These are phyloP conservation scores for Polychytrium aggregatum DNA, from an alignment of 192 early-diverging fungal species.

Conservation along the genomic window DNA sequence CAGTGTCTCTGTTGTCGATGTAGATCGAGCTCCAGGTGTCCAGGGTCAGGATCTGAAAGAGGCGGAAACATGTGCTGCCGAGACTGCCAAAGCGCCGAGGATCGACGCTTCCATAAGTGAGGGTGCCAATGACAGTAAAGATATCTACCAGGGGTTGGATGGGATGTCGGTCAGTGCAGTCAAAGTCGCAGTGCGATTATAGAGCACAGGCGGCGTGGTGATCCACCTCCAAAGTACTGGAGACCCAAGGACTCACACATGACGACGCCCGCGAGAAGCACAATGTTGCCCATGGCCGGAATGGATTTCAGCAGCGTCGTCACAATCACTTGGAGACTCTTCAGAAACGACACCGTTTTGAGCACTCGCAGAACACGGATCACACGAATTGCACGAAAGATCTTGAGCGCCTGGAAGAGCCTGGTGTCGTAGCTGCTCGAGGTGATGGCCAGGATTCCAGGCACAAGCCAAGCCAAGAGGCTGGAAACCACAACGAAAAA, in stretches of 20 bases:
- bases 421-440: slow-evolving; percentile 10
- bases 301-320: slow-evolving; percentile 23
- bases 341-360: slow-evolving; percentile 17
- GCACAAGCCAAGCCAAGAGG: slow-evolving; percentile 13
- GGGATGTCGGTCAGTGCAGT: too few relatives aligned
- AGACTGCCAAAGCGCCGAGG: slow-evolving; percentile 19
- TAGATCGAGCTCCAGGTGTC: slow-evolving; percentile 26
- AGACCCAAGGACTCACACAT: slow-evolving; percentile 13
- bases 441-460: slow-evolving; percentile 7
- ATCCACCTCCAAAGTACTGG: not conserved
- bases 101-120: slow-evolving; percentile 18
- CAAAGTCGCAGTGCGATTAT: too few relatives aligned
- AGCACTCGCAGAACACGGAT: slow-evolving; percentile 15
- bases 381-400: slow-evolving; percentile 18
- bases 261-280: slow-evolving; percentile 11
- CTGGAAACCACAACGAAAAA: slow-evolving; percentile 12
- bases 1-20: slow-evolving; percentile 13
- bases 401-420: slow-evolving; percentile 14
- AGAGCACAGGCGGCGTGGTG: not conserved
- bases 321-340: slow-evolving; percentile 24
- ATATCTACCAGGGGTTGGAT: slow-evolving; percentile 27
- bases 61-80: slow-evolving; percentile 8
- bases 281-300: slow-evolving; percentile 30
- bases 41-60: slow-evolving; percentile 23
- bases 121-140: slow-evolving; percentile 17